Percentiles rank a stretch among this genome's conserved stretches.
phyloP scores from a whole-genome alignment of 768 basidiomycete genomes.

The Saitozyma podzolica region DNA sequence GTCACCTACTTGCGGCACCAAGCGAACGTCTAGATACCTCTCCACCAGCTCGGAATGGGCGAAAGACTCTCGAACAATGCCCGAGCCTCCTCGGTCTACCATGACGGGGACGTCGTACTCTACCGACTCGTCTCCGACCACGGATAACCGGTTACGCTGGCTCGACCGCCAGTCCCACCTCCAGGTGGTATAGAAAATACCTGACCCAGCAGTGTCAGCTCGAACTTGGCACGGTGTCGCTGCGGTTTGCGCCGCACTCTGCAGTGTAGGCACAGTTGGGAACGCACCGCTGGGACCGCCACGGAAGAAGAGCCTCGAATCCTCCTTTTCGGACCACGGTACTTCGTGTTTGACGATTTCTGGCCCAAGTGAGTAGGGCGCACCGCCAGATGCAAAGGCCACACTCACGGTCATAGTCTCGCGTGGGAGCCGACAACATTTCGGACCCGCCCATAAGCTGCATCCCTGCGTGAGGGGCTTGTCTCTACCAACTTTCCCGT shows the following conservation, averaged over 20 bases:
- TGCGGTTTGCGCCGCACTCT: background rate
- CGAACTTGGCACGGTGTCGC: too few species aligned
- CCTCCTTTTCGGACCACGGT: conserved; percentile 4
- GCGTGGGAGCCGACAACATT: conserved; percentile 15
- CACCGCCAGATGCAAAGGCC: background rate
- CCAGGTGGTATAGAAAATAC: conserved; percentile 10
- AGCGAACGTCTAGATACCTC: conserved; percentile 14
- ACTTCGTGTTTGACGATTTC: background rate
- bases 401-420: conserved; percentile 5
- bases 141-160: conserved; percentile 14
- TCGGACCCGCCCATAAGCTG: conserved; percentile 15
- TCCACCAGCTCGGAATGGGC: conserved; percentile 8
- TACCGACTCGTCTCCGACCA: background rate
- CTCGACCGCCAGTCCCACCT: conserved; percentile 13
- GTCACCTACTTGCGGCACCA: conserved; percentile 6
- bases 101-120: background rate
- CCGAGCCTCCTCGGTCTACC: background rate
- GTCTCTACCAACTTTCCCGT: background rate
- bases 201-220: background rate
- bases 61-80: background rate
- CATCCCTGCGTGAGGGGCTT: background rate
- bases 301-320: conserved; percentile 3
- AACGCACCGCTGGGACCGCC: conserved; percentile 1
- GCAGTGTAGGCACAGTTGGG: background rate
- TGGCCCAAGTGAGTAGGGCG: background rate